Base-by-base conservation (phyloP, 1,139 yeast genomes). In the Pichia sp. region DNA sequence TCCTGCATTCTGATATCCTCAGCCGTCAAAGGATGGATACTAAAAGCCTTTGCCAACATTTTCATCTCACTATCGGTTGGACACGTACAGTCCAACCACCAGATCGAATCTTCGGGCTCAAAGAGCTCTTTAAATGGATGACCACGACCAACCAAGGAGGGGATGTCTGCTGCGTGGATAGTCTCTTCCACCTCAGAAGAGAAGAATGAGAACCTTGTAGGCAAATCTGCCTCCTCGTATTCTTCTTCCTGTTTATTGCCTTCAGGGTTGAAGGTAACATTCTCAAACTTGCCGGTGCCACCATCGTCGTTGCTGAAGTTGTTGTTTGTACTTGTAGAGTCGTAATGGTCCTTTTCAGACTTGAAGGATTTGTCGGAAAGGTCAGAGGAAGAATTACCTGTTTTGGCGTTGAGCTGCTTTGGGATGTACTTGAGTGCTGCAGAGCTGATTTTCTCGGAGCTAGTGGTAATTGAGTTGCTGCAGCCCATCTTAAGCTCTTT, bases 1-100 rank as follows among this genome's bases (percentile, higher is more conserved):
- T 87, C 95, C 70, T 85, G 90, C 83, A 85, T 85, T 60, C 92
- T 71, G 61, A 87, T 86, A 82, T 87, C 95, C 72, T 87, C 95
- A 1, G 93, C 87, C 0, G 90, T 85, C 74, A 86, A 79, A 51
- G 93, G 93, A 73, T 86, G 93, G 70, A 86, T 83, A n/a, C 90
- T 89, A 67, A 86, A 86, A 0, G 90, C 85, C 53, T 69, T 70
- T 7, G 72, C 72, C 40, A 70, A 50, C 62, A 67, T 62, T 50
- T 69, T 70, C 71, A 70, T 68, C 57, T 70, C 73, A 53, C 59
- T 67, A 56, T 70, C 73, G 1, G 73, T 70, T 8, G 73, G 73
- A 57, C 73, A 70, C 38, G 67, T 62, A 56, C 71, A 85, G 67
- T 87, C 92, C 46, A 87, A 68, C 95, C 95, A 87, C 90, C 90